Conservation (phyloP, 306 rosid genomes). For the Vigna nakashimae region DNA sequence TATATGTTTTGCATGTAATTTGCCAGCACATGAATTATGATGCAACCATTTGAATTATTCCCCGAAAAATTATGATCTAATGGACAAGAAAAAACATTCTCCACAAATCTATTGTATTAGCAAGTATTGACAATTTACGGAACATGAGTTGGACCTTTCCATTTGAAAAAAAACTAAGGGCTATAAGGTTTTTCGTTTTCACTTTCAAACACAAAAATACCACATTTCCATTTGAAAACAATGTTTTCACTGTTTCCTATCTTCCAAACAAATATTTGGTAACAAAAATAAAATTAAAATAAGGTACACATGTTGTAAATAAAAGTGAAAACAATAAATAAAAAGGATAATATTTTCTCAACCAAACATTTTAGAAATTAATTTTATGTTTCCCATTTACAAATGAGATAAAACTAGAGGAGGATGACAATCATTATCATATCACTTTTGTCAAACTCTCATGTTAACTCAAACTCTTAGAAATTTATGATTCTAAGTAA, state of each 20-base stretch:
- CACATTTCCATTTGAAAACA: not conserved
- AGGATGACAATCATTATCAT: slow-evolving; percentile 12
- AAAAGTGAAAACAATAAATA: not conserved
- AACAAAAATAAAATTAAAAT: not conserved
- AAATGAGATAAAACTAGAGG: slow-evolving; percentile 19
- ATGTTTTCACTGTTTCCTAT: not conserved
- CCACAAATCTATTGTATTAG: not conserved
- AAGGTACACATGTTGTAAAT: not conserved
- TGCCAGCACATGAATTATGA: not conserved
- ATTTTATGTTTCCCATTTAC: not conserved
- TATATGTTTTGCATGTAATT: not conserved
- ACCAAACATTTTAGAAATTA: not conserved
- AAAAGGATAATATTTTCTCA: not conserved
- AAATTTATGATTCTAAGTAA: not conserved
- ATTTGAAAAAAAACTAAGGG: not conserved
- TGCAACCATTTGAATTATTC: slow-evolving; percentile 1
- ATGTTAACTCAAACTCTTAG: not conserved
- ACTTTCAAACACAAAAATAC: not conserved
- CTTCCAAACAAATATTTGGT: not conserved
- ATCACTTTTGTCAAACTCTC: not conserved
- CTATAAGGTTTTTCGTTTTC: not conserved
- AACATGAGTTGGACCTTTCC: slow-evolving; percentile 6
- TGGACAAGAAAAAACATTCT: not conserved
- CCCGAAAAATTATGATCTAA: not conserved
- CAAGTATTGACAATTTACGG: not conserved